Conservation (phyloP, 2,329 filamentous ascomycete genomes). For the Aureobasidium pullulans region DNA sequence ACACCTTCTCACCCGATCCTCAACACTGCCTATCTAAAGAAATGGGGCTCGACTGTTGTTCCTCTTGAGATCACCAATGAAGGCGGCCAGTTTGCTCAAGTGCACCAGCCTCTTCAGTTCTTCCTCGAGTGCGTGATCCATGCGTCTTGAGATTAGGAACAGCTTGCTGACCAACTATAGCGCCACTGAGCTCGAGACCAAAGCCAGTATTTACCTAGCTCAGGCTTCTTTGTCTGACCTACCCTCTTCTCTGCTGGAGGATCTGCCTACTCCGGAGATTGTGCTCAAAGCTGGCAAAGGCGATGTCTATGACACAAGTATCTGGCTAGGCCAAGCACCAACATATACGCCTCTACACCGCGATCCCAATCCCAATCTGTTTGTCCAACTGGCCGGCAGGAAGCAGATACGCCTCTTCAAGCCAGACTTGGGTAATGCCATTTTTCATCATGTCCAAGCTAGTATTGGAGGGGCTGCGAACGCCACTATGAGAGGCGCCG, state of each 20-base stretch:
- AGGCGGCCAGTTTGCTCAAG: conserved; percentile 44
- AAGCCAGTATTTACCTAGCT: conserved; percentile 68
- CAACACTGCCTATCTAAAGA: conserved; percentile 38
- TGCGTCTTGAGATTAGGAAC: no score
- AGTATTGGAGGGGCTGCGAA: conserved; percentile 31
- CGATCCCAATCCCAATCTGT: conserved; percentile 90
- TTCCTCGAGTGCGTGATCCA: conserved; percentile 48
- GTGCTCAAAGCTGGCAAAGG: conserved; percentile 60
- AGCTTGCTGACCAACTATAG: background rate
- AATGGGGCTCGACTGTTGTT: conserved; percentile 44
- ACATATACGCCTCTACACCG: conserved; percentile 87
- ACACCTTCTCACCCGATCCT: conserved; percentile 19
- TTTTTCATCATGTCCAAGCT: conserved; percentile 53
- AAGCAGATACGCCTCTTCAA: conserved; percentile 69
- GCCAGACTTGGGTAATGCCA: conserved; percentile 52
- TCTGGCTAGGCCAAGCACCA: conserved; percentile 82
- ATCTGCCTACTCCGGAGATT: conserved; percentile 61
- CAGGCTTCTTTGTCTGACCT: conserved; percentile 68
- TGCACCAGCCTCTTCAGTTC: conserved; percentile 56
- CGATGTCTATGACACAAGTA: conserved; percentile 77
- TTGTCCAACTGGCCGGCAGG: conserved; percentile 68
- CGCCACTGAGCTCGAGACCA: background rate
- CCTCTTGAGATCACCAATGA: conserved; percentile 51
- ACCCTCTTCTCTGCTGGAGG: conserved; percentile 52
- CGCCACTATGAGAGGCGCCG: conserved; percentile 60